Conservation (phyloP, 805 yeast genomes). For the Wickerhamiella brachini region DNA sequence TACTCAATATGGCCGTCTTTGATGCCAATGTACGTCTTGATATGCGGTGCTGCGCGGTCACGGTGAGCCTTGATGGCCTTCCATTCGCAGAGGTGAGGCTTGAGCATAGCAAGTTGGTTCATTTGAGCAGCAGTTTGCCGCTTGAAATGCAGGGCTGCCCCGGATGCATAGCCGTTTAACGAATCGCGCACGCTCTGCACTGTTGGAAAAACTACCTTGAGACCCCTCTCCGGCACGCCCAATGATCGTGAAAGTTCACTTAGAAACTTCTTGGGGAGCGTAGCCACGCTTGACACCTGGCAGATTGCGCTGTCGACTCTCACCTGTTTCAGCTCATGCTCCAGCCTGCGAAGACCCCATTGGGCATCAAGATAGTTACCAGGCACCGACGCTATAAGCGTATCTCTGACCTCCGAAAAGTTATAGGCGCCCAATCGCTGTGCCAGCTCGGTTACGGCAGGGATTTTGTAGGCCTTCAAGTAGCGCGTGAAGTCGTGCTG, state of each 20-base stretch:
- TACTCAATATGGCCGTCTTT: conserved; percentile 31
- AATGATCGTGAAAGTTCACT: conserved; percentile 18
- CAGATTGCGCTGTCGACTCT: conserved; percentile 4
- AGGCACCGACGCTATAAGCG: conserved; percentile 22
- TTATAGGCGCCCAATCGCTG: conserved; percentile 15
- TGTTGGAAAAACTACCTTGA: conserved; percentile 35
- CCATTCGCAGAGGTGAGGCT: conserved; percentile 37
- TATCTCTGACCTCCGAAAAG: conserved; percentile 14
- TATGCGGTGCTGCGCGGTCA: conserved; percentile 41
- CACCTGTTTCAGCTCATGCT: conserved; percentile 7
- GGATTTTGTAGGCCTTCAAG: conserved; percentile 15
- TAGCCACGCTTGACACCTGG: conserved; percentile 22
- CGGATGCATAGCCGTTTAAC: conserved; percentile 35
- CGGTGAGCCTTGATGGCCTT: conserved; percentile 20
- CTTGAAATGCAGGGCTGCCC: conserved; percentile 37
- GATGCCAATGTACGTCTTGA: conserved; percentile 50
- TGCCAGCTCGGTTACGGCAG: conserved; percentile 8
- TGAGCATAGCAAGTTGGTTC: conserved; percentile 31
- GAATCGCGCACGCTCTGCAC: conserved; percentile 28
- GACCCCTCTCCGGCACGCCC: conserved; percentile 19
- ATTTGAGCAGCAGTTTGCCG: conserved; percentile 17
- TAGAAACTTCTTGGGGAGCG: conserved; percentile 11
- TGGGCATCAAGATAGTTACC: conserved; percentile 12
- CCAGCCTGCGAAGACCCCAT: conserved; percentile 17
- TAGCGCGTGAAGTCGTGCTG: conserved; percentile 19